Percentiles rank a stretch among this genome's conserved stretches.
phyloP scores from a whole-genome alignment of 495 filamentous ascomycete species.

The Podospora australis region DNA sequence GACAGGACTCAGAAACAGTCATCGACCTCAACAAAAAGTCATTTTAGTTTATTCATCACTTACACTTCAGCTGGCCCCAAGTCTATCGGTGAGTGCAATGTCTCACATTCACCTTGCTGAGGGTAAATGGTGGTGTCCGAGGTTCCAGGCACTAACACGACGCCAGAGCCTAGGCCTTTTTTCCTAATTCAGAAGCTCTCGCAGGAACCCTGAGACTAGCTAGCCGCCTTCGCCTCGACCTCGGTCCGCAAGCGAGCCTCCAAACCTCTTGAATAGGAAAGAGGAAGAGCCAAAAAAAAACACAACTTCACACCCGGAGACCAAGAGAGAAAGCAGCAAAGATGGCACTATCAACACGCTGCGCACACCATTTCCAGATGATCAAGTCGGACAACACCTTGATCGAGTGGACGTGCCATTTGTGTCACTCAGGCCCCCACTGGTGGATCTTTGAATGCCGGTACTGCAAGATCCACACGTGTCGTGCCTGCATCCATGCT shows the following conservation, averaged over 20 bases:
- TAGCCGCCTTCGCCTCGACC: neutral
- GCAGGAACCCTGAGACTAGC: constrained; percentile 9
- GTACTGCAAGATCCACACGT: constrained; percentile 72
- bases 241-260: constrained; percentile 3
- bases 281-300: constrained; percentile 4
- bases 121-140: neutral
- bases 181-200: constrained; percentile 11
- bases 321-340: too few relatives aligned
- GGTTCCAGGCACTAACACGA: constrained; percentile 18
- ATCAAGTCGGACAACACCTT: constrained; percentile 71
- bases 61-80: neutral
- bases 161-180: constrained; percentile 9
- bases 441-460: constrained; percentile 78
- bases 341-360: constrained; percentile 60
- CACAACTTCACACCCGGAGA: too few relatives aligned
- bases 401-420: constrained; percentile 69
- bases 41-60: neutral
- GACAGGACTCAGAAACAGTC: neutral
- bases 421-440: constrained; percentile 72
- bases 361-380: constrained; percentile 65
- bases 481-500: constrained; percentile 57
- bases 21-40: neutral
- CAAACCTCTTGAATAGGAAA: neutral
- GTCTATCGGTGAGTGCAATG: constrained; percentile 5
- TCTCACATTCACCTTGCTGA: neutral